Conservation (phyloP, 352 stramenopile genomes). For the Phytophthora sp. region DNA sequence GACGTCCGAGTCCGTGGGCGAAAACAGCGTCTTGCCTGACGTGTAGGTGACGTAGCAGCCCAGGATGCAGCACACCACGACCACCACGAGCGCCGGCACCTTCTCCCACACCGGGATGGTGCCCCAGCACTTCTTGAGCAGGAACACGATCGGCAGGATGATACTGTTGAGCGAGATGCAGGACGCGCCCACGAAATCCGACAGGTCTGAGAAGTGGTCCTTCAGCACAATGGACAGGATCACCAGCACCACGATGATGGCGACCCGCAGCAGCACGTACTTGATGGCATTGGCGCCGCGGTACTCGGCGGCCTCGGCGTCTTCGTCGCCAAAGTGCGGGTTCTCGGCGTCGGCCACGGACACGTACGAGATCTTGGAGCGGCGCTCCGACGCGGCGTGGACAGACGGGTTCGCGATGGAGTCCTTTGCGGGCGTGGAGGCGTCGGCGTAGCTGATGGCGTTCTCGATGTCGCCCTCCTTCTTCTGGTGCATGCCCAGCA, state of each 20-base stretch:
- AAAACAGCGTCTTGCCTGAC: conserved; percentile 25
- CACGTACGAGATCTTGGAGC: conserved; percentile 27
- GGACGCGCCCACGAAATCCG: conserved; percentile 50
- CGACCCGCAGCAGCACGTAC: conserved; percentile 42
- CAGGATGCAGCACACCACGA: conserved; percentile 18
- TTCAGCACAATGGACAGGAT: conserved; percentile 47
- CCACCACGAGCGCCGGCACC: conserved; percentile 8
- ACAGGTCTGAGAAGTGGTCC: conserved; percentile 47
- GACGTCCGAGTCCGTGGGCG: conserved; percentile 19
- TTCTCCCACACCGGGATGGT: conserved; percentile 25
- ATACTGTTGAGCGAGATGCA: conserved; percentile 54
- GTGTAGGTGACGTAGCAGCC: conserved; percentile 31
- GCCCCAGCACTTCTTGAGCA: conserved; percentile 31
- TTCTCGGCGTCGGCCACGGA: conserved; percentile 28
- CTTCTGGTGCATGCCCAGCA: conserved; percentile 58
- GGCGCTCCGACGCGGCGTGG: conserved; percentile 14
- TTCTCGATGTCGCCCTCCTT: conserved; percentile 38
- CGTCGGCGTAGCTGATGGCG: conserved; percentile 27
- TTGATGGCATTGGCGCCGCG: conserved; percentile 36
- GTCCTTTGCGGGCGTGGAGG: conserved; percentile 16
- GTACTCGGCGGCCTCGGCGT: conserved; percentile 35
- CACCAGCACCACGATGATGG: conserved; percentile 40
- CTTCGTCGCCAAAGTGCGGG: conserved; percentile 20
- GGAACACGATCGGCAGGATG: conserved; percentile 31
- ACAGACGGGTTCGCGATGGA: conserved; percentile 12